These are phyloP conservation scores for Rhizopus arrhizus DNA, from an alignment of 371 early-diverging fungal species.

Conservation along the genomic window DNA sequence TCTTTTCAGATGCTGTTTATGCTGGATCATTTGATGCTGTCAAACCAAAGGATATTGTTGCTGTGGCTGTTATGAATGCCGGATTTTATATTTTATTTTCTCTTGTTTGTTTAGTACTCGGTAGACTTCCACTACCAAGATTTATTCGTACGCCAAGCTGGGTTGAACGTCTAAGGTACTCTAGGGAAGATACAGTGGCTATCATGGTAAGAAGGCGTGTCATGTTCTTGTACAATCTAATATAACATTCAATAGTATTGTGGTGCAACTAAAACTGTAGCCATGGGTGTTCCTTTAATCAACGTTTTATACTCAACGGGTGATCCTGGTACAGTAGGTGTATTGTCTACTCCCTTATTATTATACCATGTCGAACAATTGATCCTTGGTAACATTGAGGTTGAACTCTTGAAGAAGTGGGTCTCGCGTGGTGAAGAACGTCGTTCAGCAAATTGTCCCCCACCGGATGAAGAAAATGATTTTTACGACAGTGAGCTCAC, in stretches of 20 bases:
- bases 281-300: constrained; percentile 79
- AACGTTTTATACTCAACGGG: constrained; percentile 66
- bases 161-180: constrained; percentile 43
- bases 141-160: constrained; percentile 21
- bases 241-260: constrained; percentile 44
- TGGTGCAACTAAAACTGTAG: constrained; percentile 77
- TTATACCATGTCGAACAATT: constrained; percentile 77
- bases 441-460: background rate
- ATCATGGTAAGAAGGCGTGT: constrained; percentile 45
- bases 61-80: constrained; percentile 58
- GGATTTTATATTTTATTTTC: constrained; percentile 54
- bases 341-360: constrained; percentile 67
- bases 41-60: constrained; percentile 57
- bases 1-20: constrained; percentile 74
- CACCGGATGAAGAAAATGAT: constrained; percentile 3
- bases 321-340: constrained; percentile 59
- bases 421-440: constrained; percentile 15
- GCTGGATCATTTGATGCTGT: constrained; percentile 57
- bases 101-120: constrained; percentile 38
- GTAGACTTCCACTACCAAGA: constrained; percentile 45
- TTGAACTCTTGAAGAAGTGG: constrained; percentile 32
- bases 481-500: constrained; percentile 14
- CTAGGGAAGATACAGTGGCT: constrained; percentile 60
- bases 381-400: constrained; percentile 49
- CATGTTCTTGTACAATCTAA: background rate